Conservation (phyloP, 2,329 filamentous ascomycete species). For the Eurotiales sp. region DNA sequence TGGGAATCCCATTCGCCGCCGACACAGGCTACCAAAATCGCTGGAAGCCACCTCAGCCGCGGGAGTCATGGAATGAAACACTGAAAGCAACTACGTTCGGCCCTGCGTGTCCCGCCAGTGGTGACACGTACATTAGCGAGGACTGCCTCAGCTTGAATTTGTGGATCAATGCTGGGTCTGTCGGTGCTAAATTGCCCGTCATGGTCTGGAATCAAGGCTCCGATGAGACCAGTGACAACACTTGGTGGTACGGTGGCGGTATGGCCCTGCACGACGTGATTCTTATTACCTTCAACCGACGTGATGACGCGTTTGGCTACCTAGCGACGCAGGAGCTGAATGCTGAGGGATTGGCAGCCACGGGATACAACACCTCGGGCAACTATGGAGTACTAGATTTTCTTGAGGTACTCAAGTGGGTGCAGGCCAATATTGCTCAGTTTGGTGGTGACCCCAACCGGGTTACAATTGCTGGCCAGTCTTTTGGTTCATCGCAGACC, state of each 20-base stretch:
- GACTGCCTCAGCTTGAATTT: slow-evolving; percentile 33
- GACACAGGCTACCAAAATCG: slow-evolving; percentile 26
- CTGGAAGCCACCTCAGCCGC: slow-evolving; percentile 25
- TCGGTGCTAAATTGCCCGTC: slow-evolving; percentile 24
- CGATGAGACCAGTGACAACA: slow-evolving; percentile 23
- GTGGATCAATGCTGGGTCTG: slow-evolving; percentile 24
- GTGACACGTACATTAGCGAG: slow-evolving; percentile 23
- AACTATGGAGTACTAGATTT: slow-evolving; percentile 54
- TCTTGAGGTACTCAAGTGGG: slow-evolving; percentile 55
- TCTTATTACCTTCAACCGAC: slow-evolving; percentile 27
- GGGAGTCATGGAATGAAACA: slow-evolving; percentile 21
- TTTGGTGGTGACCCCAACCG: slow-evolving; percentile 53
- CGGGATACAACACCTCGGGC: slow-evolving; percentile 19
- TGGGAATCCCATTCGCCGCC: slow-evolving; percentile 25
- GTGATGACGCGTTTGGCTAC: slow-evolving; percentile 26
- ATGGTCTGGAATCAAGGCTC: slow-evolving; percentile 29
- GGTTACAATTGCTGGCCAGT: slow-evolving; percentile 51
- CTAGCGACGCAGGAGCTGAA: slow-evolving; percentile 26
- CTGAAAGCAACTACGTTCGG: slow-evolving; percentile 21
- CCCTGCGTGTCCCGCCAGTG: slow-evolving; percentile 20
- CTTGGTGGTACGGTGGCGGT: slow-evolving; percentile 27
- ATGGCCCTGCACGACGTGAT: slow-evolving; percentile 28
- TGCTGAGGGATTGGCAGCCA: slow-evolving; percentile 19
- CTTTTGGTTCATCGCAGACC: slow-evolving; percentile 28
- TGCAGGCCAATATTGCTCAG: slow-evolving; percentile 50